A percentile compares a stretch with the other conserved stretches of the same genome.
These are phyloP conservation scores for Populus tomentosa DNA, from an alignment of 441 rosid species.

Conservation along the genomic window DNA sequence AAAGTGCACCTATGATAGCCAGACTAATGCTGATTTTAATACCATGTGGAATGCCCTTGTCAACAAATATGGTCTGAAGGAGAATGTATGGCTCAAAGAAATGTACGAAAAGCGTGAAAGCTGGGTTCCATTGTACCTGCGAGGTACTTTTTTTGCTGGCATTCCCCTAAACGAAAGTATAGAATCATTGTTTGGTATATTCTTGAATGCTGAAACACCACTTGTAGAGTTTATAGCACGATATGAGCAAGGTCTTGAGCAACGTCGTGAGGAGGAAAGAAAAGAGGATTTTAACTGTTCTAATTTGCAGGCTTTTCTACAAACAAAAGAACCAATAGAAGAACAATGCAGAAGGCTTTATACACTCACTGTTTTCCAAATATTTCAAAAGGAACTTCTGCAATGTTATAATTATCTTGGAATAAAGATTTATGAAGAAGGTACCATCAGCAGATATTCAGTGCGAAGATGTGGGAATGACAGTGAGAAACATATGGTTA, in stretches of 20 bases:
- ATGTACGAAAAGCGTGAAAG: constrained; percentile 65
- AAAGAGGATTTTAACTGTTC: constrained; percentile 72
- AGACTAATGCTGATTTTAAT: constrained; percentile 59
- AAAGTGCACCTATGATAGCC: constrained; percentile 64
- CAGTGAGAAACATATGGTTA: constrained; percentile 60
- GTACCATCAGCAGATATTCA: constrained; percentile 56
- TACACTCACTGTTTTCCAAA: constrained; percentile 58
- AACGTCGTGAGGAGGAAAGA: constrained; percentile 68
- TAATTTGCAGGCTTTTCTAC: constrained; percentile 58
- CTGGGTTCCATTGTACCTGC: constrained; percentile 74
- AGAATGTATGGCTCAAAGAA: constrained; percentile 64
- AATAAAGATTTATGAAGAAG: constrained; percentile 66
- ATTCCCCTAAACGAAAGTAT: constrained; percentile 50
- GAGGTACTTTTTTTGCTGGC: constrained; percentile 75
- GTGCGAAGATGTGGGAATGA: constrained; percentile 67
- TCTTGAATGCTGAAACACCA: constrained; percentile 49
- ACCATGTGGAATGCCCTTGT: constrained; percentile 60
- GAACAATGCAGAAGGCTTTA: constrained; percentile 75
- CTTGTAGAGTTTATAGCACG: constrained; percentile 52
- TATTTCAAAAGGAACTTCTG: constrained; percentile 69
- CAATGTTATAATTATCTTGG: constrained; percentile 58
- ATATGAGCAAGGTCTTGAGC: constrained; percentile 68
- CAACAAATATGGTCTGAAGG: constrained; percentile 56
- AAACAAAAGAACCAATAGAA: constrained; percentile 72
- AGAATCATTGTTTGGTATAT: constrained; percentile 56